Conservation (phyloP, 106 monocot species). For the Dioscorea dumetorum region DNA sequence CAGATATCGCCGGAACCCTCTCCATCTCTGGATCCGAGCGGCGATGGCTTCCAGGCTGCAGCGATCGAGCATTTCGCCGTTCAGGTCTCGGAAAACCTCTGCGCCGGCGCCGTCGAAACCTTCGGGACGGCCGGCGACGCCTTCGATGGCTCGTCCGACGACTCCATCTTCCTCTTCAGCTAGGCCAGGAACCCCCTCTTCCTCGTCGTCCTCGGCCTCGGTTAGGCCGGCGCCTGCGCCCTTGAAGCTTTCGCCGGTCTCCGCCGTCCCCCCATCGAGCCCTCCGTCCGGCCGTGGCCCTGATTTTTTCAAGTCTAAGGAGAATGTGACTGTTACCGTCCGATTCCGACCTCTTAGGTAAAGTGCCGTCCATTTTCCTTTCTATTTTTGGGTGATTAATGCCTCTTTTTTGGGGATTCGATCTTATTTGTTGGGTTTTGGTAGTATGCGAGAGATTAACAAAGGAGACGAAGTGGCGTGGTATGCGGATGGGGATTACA, state of each 20-base stretch:
- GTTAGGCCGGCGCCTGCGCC: background rate
- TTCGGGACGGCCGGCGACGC: constrained; percentile 33
- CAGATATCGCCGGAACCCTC: no score
- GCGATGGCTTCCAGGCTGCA: constrained; percentile 41
- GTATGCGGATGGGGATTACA: constrained; percentile 90
- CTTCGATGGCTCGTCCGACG: constrained; percentile 8
- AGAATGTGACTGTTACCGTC: constrained; percentile 89
- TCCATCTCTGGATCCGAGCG: background rate
- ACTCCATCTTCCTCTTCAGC: background rate
- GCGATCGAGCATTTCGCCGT: constrained; percentile 88
- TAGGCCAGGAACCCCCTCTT: background rate
- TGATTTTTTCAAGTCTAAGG: constrained; percentile 43
- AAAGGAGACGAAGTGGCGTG: constrained; percentile 98
- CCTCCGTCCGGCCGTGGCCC: constrained; percentile 7
- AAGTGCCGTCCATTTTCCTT: background rate
- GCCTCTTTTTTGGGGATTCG: background rate
- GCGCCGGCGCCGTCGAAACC: constrained; percentile 14
- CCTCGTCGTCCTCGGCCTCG: background rate
- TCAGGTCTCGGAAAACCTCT: constrained; percentile 47
- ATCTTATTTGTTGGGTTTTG: background rate
- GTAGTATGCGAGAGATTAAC: constrained; percentile 77
- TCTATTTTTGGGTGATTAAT: background rate
- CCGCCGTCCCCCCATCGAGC: background rate
- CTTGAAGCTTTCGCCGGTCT: constrained; percentile 19
- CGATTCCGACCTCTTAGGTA: constrained; percentile 94